phyloP scores from a whole-genome alignment of 2,329 filamentous ascomycete genomes.

The Polychaeton citri region DNA sequence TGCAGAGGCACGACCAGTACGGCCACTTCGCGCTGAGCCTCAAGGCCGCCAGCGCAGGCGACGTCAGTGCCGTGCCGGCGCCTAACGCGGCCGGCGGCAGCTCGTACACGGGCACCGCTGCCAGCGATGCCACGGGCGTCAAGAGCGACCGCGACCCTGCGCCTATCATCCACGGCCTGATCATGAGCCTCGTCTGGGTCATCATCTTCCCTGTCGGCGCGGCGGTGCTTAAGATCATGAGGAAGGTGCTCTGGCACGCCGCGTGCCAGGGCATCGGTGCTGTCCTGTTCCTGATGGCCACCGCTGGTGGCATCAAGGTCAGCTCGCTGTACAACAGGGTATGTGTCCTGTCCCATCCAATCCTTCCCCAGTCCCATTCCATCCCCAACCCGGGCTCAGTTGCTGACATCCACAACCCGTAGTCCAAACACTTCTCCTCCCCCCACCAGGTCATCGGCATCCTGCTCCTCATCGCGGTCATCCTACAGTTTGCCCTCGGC shows the following conservation, averaged over 20 bases:
- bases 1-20: slow-evolving; percentile 23
- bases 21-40: slow-evolving; percentile 28
- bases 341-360: slow-evolving; percentile 7
- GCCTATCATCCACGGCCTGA: slow-evolving; percentile 14
- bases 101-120: slow-evolving; percentile 8
- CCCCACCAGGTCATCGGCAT: slow-evolving; percentile 47
- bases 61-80: slow-evolving; percentile 19
- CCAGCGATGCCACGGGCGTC: slow-evolving; percentile 10
- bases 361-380: background rate
- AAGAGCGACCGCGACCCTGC: slow-evolving; percentile 13
- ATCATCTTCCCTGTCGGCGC: slow-evolving; percentile 22
- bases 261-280: slow-evolving; percentile 24
- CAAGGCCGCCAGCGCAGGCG: slow-evolving; percentile 16
- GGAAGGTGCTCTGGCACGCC: slow-evolving; percentile 28
- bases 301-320: slow-evolving; percentile 28
- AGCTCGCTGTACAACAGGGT: slow-evolving; percentile 24
- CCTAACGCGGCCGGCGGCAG: slow-evolving; percentile 3
- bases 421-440: slow-evolving; percentile 9
- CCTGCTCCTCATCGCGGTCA: slow-evolving; percentile 37
- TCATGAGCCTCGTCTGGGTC: slow-evolving; percentile 22
- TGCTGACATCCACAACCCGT: background rate
- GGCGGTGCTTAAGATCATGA: slow-evolving; percentile 24
- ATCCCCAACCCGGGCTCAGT: background rate
- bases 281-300: slow-evolving; percentile 22
- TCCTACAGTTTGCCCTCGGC: slow-evolving; percentile 42